These are phyloP conservation scores for Pholiota adiposa DNA, from an alignment of 1,284 basidiomycete species.

Conservation along the genomic window DNA sequence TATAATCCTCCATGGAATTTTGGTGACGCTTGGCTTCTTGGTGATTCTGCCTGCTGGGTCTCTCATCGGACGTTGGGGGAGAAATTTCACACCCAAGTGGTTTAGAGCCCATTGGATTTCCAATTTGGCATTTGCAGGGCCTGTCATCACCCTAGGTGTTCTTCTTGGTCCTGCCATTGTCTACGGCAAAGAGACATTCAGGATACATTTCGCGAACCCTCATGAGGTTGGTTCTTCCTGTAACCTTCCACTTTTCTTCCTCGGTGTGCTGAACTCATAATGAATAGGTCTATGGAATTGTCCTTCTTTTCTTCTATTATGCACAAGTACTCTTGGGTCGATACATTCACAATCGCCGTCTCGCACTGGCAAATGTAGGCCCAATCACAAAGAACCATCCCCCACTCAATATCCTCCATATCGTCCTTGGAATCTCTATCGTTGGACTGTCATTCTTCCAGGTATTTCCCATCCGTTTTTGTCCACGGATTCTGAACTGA, in stretches of 20 bases:
- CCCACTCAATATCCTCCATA: conserved; percentile 54
- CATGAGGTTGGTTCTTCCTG: conserved; percentile 48
- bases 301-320: conserved; percentile 58
- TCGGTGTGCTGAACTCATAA: neutral
- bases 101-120: conserved; percentile 57
- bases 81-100: conserved; percentile 62
- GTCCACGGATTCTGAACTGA: neutral
- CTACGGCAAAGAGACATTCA: conserved; percentile 40
- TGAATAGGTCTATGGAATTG: conserved; percentile 53
- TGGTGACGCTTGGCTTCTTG: conserved; percentile 61
- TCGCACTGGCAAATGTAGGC: conserved; percentile 34
- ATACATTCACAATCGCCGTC: conserved; percentile 48
- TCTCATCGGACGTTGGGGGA: conserved; percentile 62
- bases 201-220: conserved; percentile 46
- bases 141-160: conserved; percentile 55
- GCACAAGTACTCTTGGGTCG: conserved; percentile 59
- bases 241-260: neutral
- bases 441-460: conserved; percentile 52
- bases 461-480: conserved; percentile 31
- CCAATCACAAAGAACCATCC: conserved; percentile 43
- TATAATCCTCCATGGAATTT: conserved; percentile 56
- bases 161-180: conserved; percentile 55
- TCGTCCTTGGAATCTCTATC: conserved; percentile 47
- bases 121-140: conserved; percentile 51
- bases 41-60: conserved; percentile 62